Evolutionary conservation across 176 grass and related monocot genomes (phyloP), one percentile per base, ranked within the genome.

Genomic region (Calamus simplicifolius): DNA sequence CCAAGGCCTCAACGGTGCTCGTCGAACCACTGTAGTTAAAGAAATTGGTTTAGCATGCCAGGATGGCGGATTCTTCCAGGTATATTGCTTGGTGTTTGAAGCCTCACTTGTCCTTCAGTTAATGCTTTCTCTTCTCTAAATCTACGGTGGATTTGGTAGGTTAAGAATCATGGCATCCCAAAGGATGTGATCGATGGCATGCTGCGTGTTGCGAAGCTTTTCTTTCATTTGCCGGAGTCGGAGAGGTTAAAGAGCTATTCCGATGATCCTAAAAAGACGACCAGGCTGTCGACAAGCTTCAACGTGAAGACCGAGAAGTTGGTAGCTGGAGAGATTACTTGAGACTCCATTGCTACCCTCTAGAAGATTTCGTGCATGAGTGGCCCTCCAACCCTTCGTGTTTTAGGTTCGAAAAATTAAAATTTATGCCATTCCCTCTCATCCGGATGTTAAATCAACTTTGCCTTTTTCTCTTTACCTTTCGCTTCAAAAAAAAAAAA

Each of bases 221-320:
- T 96, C 92, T 96, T 96, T 76, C 92, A 87, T 73, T 59, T 90
- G 62, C 83, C 92, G 50, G 87, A 87, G 54, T 77, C 75, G 19
- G 92, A 96, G 69, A 75, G 92, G 80, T 29, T 96, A 56, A 96
- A 96, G 77, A 87, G 75, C 75, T 96, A 88, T 58, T 96, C 92
- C 13, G 83, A 96, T 35, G 92, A 96, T 50, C 86, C 92, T 43
- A 76, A 57, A 28, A 90, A 85, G 76, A 69, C 83, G 52, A 85
- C 79, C 59, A 57, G 92, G 43, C 78, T 96, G 30, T 96, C 92
- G 29, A 85, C 92, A 3, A 96, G 92, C 75, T 96, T 96, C 83
- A 96, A 96, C 71, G 80, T 87, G 57, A 87, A 80, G 51, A 90
- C 80, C 0, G 92, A 96, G 86, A 82, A 73, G 78, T 88, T 5